A percentile compares a stretch with the other conserved stretches of the same genome.
Evolutionary conservation across 2,329 filamentous ascomycete genomes (phyloP).

Genomic region (Zymoseptoria pseudotritici): DNA sequence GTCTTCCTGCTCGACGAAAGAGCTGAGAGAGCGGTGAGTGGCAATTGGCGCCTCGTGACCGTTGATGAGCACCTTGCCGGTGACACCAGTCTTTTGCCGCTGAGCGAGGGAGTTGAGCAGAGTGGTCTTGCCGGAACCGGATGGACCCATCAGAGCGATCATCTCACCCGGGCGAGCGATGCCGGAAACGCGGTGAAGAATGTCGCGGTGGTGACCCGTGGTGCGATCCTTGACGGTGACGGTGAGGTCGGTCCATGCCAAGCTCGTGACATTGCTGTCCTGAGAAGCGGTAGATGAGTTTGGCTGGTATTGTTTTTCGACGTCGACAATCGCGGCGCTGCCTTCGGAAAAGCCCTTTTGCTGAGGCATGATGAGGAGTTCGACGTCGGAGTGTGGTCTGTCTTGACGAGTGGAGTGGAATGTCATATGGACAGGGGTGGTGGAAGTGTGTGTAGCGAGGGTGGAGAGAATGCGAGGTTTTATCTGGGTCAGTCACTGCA

Average conservation of each 20-base stretch:
- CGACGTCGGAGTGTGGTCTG: conserved; percentile 10
- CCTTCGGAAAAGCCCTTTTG: neutral
- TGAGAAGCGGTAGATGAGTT: neutral
- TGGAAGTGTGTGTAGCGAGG: neutral
- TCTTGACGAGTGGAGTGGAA: conserved; percentile 8
- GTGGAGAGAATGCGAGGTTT: neutral
- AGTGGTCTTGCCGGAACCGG: conserved; percentile 67
- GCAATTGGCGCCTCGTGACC: conserved; percentile 34
- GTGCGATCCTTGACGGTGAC: conserved; percentile 62
- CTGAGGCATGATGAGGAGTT: conserved; percentile 15
- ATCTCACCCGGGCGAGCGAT: conserved; percentile 53
- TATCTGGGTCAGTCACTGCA: neutral
- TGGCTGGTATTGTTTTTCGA: conserved; percentile 11
- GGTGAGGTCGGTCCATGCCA: conserved; percentile 57
- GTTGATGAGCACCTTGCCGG: conserved; percentile 53
- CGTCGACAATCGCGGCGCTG: conserved; percentile 9
- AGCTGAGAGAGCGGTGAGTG: conserved; percentile 48
- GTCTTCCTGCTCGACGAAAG: conserved; percentile 81
- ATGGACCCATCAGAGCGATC: conserved; percentile 71
- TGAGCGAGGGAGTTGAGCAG: conserved; percentile 69
- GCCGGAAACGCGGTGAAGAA: conserved; percentile 13
- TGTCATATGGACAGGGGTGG: conserved; percentile 7
- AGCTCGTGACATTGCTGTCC: conserved; percentile 50
- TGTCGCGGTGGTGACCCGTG: conserved; percentile 48
- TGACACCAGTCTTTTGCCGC: conserved; percentile 43